Percentiles rank a stretch among this genome's conserved stretches.
Conservation (phyloP, 1,284 basidiomycete species). For the Melampsora larici-populina region DNA sequence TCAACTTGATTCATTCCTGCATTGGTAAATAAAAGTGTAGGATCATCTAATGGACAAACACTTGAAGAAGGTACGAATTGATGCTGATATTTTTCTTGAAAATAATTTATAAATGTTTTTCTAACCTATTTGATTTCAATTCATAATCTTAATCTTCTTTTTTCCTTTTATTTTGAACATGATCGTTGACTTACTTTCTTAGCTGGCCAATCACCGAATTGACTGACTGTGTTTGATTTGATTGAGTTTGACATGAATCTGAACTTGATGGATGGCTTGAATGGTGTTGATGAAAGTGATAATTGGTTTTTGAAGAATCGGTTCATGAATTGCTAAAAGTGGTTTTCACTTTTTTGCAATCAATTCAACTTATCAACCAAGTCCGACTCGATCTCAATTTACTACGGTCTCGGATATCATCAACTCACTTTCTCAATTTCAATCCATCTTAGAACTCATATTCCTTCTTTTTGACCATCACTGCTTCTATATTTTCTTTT, state of each 20-base stretch:
- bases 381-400: too few species aligned
- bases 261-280: too few species aligned
- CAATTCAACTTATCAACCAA: too few species aligned
- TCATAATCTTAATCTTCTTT: neutral
- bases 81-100: conserved; percentile 21
- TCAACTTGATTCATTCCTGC: conserved; percentile 57
- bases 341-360: too few species aligned
- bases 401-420: too few species aligned
- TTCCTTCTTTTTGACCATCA: too few species aligned
- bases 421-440: too few species aligned
- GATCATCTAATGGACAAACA: conserved; percentile 49
- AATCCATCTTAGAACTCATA: too few species aligned
- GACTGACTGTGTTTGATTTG: conserved; percentile 6
- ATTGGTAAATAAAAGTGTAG: conserved; percentile 94
- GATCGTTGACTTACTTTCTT: conserved; percentile 22
- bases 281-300: too few species aligned
- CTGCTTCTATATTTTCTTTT: too few species aligned
- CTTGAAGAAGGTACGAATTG: conserved; percentile 38
- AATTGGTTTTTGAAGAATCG: too few species aligned
- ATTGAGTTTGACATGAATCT: neutral
- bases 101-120: conserved; percentile 33
- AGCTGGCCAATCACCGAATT: conserved; percentile 42
- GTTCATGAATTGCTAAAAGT: too few species aligned
- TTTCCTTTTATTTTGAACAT: neutral
- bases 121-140: conserved; percentile 11